Conservation (phyloP, 2,329 filamentous ascomycete genomes). For the Macrophomina tecta region DNA sequence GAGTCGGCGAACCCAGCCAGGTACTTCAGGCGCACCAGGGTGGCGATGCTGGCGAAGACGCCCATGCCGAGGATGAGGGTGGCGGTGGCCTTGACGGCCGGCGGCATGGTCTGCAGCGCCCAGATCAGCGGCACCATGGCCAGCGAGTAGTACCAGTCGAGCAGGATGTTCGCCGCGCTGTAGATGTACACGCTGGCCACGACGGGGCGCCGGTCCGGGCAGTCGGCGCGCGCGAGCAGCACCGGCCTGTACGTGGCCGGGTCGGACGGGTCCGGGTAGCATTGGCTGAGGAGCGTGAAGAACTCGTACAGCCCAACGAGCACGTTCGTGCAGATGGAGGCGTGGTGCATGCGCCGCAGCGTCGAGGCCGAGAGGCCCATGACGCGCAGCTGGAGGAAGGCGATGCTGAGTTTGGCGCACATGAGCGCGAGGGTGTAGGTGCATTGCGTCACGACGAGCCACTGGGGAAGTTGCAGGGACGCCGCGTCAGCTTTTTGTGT, state of each 20-base stretch:
- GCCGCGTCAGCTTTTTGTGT: too few species aligned
- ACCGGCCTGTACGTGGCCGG: background rate
- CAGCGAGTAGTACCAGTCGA: constrained; percentile 26
- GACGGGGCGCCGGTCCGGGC: background rate
- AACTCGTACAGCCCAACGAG: constrained; percentile 10
- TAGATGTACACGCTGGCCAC: constrained; percentile 15
- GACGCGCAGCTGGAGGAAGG: constrained; percentile 16
- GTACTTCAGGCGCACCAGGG: constrained; percentile 19
- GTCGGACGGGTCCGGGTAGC: background rate
- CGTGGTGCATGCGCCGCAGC: constrained; percentile 12
- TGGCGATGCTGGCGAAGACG: constrained; percentile 11
- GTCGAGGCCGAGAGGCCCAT: constrained; percentile 11
- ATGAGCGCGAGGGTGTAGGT: constrained; percentile 16
- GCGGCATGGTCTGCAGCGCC: constrained; percentile 13
- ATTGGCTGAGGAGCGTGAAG: constrained; percentile 15
- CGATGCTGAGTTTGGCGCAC: constrained; percentile 25
- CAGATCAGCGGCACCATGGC: constrained; percentile 24
- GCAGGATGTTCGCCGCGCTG: constrained; percentile 5
- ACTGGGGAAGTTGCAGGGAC: background rate
- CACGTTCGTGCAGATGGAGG: constrained; percentile 1
- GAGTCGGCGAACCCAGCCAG: constrained; percentile 16
- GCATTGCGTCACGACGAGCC: constrained; percentile 10
- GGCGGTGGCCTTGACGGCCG: constrained; percentile 5
- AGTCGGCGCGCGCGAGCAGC: background rate
- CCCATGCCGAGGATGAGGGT: constrained; percentile 15